Base-by-base conservation (phyloP, 2,329 filamentous ascomycete genomes). In the Phaeosphaeriaceae sp. region DNA sequence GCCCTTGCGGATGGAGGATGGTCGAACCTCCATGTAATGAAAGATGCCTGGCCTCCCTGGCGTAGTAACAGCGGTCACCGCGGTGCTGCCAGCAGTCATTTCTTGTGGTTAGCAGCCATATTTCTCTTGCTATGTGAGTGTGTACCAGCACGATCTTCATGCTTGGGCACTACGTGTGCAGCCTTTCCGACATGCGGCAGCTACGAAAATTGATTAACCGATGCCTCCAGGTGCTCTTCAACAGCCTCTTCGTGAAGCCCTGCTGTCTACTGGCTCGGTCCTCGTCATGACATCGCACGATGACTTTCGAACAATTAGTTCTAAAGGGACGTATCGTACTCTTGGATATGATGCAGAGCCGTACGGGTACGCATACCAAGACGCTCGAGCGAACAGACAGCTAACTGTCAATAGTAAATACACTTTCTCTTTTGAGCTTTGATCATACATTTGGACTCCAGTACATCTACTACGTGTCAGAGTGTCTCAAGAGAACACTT, bases 1-100 rank as follows among this genome's bases (percentile, higher is more conserved):
- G 56, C 46, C 17, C 44, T 65, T 20, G 62, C 64, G 36, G 61
- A 63, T 53, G 53, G 58, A 13, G 54, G 53, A 3, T 63, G 58
- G 61, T 25, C 45, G 2, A 48, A 60, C 24, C 15, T 48, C 11
- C 25, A 24, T 2, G 40, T 52, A 20, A 6, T 53, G 7, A 15
- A 17, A 7, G 52, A 58, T 25, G 42, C 56, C 21, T 58, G 51
- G 52, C 56, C 56, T 4, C 48, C 56, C 17, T 55, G 52, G 51
- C 33, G 25, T 44, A 21, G 13, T n/a, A 13, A n/a, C 13, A 42
- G 5, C 1, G 22, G 21, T 2, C 22, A 13, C 20, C 33, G 33
- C 13, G 41, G 13, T 5, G 48, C 25, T 13, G 17, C 52, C 1
- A 45, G 48, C 10, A 59, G 57, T 33, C n/a, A 13, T 4, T 55